Base-by-base conservation (phyloP, 2,329 filamentous ascomycete species). In the Aspergillus arachidicola region DNA sequence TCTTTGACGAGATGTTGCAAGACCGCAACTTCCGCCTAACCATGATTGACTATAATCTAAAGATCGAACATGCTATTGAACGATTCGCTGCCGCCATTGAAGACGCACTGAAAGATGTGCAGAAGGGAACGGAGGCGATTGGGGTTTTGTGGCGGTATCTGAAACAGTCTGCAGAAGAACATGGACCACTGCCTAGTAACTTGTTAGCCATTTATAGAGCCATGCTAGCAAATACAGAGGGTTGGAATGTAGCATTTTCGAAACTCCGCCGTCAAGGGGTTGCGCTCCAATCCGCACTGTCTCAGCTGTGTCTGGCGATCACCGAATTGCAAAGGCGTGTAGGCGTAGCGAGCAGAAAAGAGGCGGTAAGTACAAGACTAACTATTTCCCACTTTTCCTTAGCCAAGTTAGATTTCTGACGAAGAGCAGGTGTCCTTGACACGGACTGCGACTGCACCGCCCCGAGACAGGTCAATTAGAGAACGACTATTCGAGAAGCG, bases 221-320 rank as follows among this genome's bases (percentile, higher is more conserved):
- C 43, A 98, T 98, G 94, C 90, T 91, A 72, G 92, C 92, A 38
- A 98, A 98, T 70, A 90, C 93, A 10, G 91, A 96, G 67, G 93
- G 94, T 50, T 98, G 94, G 94, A 87, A 89, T 62, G 88, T 89
- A 61, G 93, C 93, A 7, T 89, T 97, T 72, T 85, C 88, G 59
- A 90, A 90, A 60, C 83, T 97, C 63, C 89, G 93, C 73, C 85
- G 86, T 26, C 92, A 90, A 72, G 89, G 90, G 16, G 86, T 89
- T 65, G 85, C 86, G 51, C 82, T 97, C 30, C 90, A 90, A 36
- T 84, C 87, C 7, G 82, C 89, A 34, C 84, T 97, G 46, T 85
- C 88, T 45, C 88, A 91, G 76, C 85, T 97, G 23, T 88, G 88
- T 66, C 88, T 87, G 58, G 91, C 95, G 68, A 89, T 96, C 59